phyloP scores from a whole-genome alignment of 805 yeast genomes.

The Lachancea cidri region DNA sequence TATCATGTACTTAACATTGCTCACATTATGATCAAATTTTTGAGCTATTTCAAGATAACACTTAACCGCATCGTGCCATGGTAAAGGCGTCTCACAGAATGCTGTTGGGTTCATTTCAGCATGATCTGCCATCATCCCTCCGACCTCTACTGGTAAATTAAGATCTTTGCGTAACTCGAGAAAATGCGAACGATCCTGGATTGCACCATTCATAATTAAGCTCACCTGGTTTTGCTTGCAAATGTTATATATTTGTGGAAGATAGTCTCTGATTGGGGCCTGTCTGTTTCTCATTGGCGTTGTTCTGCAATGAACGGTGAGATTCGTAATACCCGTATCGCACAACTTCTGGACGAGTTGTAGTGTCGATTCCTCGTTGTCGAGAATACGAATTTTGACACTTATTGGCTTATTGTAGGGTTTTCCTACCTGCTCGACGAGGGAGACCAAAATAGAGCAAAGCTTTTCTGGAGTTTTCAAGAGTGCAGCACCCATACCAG shows the following conservation, averaged over 20 bases:
- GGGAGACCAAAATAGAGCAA: constrained; percentile 56
- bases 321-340: constrained; percentile 74
- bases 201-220: constrained; percentile 78
- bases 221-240: constrained; percentile 61
- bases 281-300: constrained; percentile 85
- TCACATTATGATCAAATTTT: constrained; percentile 53
- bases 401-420: constrained; percentile 78
- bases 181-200: constrained; percentile 52
- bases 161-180: constrained; percentile 44
- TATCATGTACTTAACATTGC: constrained; percentile 79
- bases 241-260: constrained; percentile 54
- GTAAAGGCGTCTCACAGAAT: constrained; percentile 43
- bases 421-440: constrained; percentile 76
- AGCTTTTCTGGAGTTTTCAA: constrained; percentile 75
- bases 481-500: constrained; percentile 98
- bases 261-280: constrained; percentile 65
- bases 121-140: constrained; percentile 90
- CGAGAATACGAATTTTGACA: constrained; percentile 81
- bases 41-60: constrained; percentile 54
- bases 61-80: constrained; percentile 50
- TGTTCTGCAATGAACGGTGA: constrained; percentile 91
- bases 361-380: constrained; percentile 55
- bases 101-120: constrained; percentile 87
- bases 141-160: constrained; percentile 49
- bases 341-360: constrained; percentile 52